Conservation (phyloP, 345 rosid species). For the Arabis hirsuta region DNA sequence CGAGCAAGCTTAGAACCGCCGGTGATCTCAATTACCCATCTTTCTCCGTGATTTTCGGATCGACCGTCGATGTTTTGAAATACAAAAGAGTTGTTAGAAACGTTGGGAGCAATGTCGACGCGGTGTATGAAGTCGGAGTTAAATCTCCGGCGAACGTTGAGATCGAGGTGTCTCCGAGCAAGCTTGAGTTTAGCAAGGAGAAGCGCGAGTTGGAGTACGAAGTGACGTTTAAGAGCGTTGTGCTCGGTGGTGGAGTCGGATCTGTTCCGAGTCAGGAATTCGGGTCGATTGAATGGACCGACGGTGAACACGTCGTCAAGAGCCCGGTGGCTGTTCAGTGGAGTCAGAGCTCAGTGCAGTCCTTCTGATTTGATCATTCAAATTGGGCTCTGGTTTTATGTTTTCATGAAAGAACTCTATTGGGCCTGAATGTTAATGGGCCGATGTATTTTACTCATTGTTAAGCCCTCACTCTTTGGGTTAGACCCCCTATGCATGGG, state of each 20-base stretch:
- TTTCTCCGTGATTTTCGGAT: slow-evolving; percentile 59
- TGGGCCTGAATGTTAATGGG: slow-evolving; percentile 12
- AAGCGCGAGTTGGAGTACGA: slow-evolving; percentile 56
- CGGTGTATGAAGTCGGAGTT: slow-evolving; percentile 63
- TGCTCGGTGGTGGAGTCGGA: slow-evolving; percentile 43
- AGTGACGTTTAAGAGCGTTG: slow-evolving; percentile 60
- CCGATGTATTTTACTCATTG: slow-evolving; percentile 15
- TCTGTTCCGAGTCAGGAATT: slow-evolving; percentile 43
- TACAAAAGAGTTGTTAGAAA: slow-evolving; percentile 69
- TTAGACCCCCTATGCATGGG: slow-evolving; percentile 24
- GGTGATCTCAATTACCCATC: slow-evolving; percentile 81
- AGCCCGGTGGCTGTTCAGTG: slow-evolving; percentile 72
- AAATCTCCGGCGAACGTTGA: slow-evolving; percentile 62
- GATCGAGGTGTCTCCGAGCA: slow-evolving; percentile 60
- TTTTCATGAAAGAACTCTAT: not conserved
- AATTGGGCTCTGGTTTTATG: slow-evolving; percentile 20
- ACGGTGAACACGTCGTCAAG: slow-evolving; percentile 71
- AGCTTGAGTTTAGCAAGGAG: slow-evolving; percentile 64
- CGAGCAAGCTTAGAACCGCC: slow-evolving; percentile 47
- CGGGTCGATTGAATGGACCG: slow-evolving; percentile 84
- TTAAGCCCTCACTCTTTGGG: slow-evolving; percentile 15
- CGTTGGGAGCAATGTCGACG: slow-evolving; percentile 61
- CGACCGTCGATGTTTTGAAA: slow-evolving; percentile 46
- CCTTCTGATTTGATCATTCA: slow-evolving; percentile 38
- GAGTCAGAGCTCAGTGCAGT: slow-evolving; percentile 53